A percentile compares a stretch with the other conserved stretches of the same genome.
Conservation (phyloP, 768 basidiomycete species). For the Lentinula detonsa region DNA sequence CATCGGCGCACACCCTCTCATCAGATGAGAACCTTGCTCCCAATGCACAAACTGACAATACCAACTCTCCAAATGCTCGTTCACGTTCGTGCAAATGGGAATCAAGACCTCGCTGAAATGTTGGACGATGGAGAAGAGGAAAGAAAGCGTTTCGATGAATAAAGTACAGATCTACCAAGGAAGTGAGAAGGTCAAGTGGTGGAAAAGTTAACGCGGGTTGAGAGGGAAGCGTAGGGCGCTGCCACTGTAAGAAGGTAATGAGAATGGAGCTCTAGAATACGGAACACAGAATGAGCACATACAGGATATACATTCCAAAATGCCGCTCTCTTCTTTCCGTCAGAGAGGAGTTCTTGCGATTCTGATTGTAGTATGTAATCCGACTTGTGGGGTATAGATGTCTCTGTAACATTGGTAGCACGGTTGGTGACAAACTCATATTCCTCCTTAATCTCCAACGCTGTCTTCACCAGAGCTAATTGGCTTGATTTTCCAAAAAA, state of each 20-base stretch:
- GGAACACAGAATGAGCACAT: constrained; percentile 20
- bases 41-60: constrained; percentile 52
- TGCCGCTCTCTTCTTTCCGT: constrained; percentile 5
- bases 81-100: constrained; percentile 47
- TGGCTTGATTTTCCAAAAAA: constrained; percentile 49
- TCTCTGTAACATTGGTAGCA: background rate
- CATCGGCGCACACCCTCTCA: constrained; percentile 46
- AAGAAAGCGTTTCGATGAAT: constrained; percentile 41
- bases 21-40: constrained; percentile 59
- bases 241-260: background rate
- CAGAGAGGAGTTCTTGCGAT: too few species aligned
- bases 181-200: constrained; percentile 41
- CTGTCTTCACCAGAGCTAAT: constrained; percentile 39
- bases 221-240: background rate
- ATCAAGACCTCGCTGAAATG: constrained; percentile 49
- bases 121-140: constrained; percentile 70
- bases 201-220: constrained; percentile 30
- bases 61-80: constrained; percentile 36
- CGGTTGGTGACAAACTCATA: constrained; percentile 16
- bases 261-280: background rate
- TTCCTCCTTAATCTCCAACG: constrained; percentile 36
- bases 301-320: constrained; percentile 15
- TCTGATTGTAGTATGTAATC: background rate
- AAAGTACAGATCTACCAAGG: constrained; percentile 65
- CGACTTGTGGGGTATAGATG: background rate